phyloP scores from a whole-genome alignment of 768 basidiomycete genomes.

The Trametes cinnabarina region DNA sequence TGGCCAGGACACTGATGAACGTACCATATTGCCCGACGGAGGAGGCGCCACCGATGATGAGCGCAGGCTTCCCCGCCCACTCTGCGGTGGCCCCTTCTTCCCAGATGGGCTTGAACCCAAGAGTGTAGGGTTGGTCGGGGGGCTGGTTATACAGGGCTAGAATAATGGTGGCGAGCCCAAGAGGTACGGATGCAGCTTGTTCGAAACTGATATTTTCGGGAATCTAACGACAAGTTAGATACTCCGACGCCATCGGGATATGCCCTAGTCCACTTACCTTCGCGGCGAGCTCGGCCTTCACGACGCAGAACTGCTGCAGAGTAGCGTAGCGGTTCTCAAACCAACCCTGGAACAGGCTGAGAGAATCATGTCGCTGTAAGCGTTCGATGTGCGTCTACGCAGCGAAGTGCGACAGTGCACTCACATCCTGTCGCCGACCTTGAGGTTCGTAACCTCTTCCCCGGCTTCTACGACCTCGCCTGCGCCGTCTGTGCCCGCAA shows the following conservation, averaged over 20 bases:
- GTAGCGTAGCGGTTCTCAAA: slow-evolving; percentile 11
- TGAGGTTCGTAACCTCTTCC: slow-evolving; percentile 36
- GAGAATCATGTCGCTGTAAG: too few species aligned
- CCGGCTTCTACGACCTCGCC: slow-evolving; percentile 40
- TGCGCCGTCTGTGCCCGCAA: slow-evolving; percentile 39
- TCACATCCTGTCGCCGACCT: slow-evolving; percentile 39
- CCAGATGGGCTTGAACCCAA: slow-evolving; percentile 16
- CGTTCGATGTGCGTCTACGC: too few species aligned
- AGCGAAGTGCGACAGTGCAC: slow-evolving; percentile 3
- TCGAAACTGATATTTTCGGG: slow-evolving; percentile 30
- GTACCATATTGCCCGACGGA: slow-evolving; percentile 25
- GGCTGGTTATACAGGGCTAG: not conserved
- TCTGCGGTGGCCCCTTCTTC: slow-evolving; percentile 3
- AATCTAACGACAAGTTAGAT: slow-evolving; percentile 13
- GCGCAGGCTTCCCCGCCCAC: slow-evolving; percentile 18
- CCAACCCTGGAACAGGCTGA: slow-evolving; percentile 22
- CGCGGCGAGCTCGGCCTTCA: slow-evolving; percentile 25
- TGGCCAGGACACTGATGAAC: not conserved
- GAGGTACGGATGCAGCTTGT: slow-evolving; percentile 31
- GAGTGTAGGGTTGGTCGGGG: not conserved
- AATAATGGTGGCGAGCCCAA: slow-evolving; percentile 17
- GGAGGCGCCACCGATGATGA: slow-evolving; percentile 23
- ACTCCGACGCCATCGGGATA: too few species aligned
- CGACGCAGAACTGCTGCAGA: slow-evolving; percentile 27
- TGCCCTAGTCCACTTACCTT: slow-evolving; percentile 12